phyloP scores from a whole-genome alignment of 352 stramenopile species.

The Phytophthora colocasiae region DNA sequence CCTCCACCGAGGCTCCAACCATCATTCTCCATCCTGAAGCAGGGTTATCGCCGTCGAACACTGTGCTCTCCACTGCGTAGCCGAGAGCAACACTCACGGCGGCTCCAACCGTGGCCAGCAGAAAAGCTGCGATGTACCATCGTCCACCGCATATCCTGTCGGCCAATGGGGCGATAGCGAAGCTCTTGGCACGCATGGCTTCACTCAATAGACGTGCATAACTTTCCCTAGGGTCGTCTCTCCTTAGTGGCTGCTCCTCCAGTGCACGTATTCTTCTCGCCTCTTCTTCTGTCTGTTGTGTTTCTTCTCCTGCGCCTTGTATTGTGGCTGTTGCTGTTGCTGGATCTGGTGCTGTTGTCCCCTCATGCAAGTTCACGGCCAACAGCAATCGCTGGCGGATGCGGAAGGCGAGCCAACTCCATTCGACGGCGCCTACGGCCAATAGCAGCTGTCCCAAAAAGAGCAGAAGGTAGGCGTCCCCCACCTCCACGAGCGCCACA shows the following conservation, averaged over 20 bases:
- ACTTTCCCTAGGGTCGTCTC: conserved; percentile 35
- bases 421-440: conserved; percentile 52
- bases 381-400: conserved; percentile 55
- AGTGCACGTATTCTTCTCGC: conserved; percentile 19
- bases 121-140: conserved; percentile 40
- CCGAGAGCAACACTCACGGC: conserved; percentile 23
- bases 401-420: conserved; percentile 58
- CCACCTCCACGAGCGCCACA: conserved; percentile 47
- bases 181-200: conserved; percentile 38
- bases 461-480: conserved; percentile 47
- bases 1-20: conserved; percentile 36
- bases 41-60: conserved; percentile 29
- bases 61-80: conserved; percentile 36
- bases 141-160: conserved; percentile 34
- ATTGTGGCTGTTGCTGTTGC: background rate
- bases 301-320: conserved; percentile 6
- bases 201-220: conserved; percentile 32
- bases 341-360: background rate
- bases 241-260: conserved; percentile 26
- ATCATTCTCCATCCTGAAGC: conserved; percentile 47
- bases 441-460: conserved; percentile 50
- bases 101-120: conserved; percentile 30
- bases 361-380: conserved; percentile 33
- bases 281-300: conserved; percentile 19
- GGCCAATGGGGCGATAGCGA: conserved; percentile 37